A percentile compares a stretch with the other conserved stretches of the same genome.
Evolutionary conservation across 78 protist genomes (phyloP).

Genomic region (Dictyostelium firmibasis): DNA sequence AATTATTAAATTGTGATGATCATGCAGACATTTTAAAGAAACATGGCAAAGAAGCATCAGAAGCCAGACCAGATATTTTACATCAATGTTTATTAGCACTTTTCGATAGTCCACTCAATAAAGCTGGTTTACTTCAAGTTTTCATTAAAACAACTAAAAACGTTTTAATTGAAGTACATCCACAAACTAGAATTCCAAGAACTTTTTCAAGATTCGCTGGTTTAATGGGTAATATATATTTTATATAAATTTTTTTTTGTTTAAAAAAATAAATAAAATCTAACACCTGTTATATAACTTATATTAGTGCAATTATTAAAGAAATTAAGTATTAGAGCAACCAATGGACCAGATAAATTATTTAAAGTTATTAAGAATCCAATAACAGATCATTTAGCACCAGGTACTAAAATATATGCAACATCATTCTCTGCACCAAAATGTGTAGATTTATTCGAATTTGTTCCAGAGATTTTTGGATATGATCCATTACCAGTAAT

Average conservation of each 20-base stretch:
- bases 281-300: no score
- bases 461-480: conserved; percentile 49
- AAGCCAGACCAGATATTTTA: conserved; percentile 96
- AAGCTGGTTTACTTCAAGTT: conserved; percentile 97
- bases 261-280: no score
- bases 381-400: conserved; percentile 92
- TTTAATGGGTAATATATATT: conserved; percentile 93
- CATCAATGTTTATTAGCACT: conserved; percentile 97
- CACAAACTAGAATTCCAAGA: conserved; percentile 97
- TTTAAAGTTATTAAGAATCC: conserved; percentile 97
- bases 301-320: conserved; percentile 97
- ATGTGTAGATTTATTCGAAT: conserved; percentile 77
- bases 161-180: conserved; percentile 85
- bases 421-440: conserved; percentile 69
- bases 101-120: conserved; percentile 98
- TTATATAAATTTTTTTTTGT: no score
- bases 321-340: conserved; percentile 95
- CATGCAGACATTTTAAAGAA: conserved; percentile 89
- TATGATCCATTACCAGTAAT: conserved; percentile 64
- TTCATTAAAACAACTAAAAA: conserved; percentile 89
- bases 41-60: conserved; percentile 86
- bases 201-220: conserved; percentile 97
- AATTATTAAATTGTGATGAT: conserved; percentile 95
- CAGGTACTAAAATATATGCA: conserved; percentile 58
- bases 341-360: conserved; percentile 91